These are phyloP conservation scores for Hypholoma fasciculare DNA, from an alignment of 768 basidiomycete species.

Conservation along the genomic window DNA sequence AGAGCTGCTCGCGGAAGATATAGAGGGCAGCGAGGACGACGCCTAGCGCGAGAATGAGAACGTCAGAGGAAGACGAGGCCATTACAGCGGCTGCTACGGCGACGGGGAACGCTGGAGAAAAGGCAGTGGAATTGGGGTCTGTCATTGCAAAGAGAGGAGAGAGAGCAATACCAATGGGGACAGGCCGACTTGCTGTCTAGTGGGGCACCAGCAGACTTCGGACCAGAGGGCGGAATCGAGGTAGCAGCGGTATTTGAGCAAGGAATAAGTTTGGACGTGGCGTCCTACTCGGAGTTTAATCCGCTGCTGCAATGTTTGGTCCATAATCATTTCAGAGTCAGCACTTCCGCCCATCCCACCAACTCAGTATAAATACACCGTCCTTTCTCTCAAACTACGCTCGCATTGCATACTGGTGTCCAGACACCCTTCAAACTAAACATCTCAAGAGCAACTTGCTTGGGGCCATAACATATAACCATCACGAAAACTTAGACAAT, in stretches of 20 bases:
- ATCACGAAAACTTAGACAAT: too few species aligned
- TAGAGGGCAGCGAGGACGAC: conserved; percentile 76
- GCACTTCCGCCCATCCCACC: not conserved
- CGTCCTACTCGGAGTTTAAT: conserved; percentile 18
- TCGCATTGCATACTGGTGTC: too few species aligned
- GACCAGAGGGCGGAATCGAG: conserved; percentile 15
- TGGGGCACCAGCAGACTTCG: conserved; percentile 9
- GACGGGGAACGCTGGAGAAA: conserved; percentile 38
- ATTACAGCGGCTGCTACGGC: conserved; percentile 48
- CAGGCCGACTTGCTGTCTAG: conserved; percentile 21
- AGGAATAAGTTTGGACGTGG: conserved; percentile 23
- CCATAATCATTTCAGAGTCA: conserved; percentile 10
- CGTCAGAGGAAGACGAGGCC: conserved; percentile 66
- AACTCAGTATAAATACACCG: not conserved
- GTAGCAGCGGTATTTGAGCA: conserved; percentile 22
- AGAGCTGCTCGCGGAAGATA: conserved; percentile 83
- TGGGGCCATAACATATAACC: too few species aligned
- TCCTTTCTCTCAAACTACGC: not conserved
- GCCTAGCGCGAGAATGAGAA: conserved; percentile 70
- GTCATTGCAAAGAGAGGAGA: conserved; percentile 25
- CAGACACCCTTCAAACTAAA: too few species aligned
- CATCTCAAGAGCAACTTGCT: too few species aligned
- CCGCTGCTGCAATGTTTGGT: conserved; percentile 13
- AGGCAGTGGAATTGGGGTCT: conserved; percentile 35
- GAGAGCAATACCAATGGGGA: conserved; percentile 26